Base-by-base conservation (phyloP, 495 filamentous ascomycete genomes). In the Neurospora sp. region DNA sequence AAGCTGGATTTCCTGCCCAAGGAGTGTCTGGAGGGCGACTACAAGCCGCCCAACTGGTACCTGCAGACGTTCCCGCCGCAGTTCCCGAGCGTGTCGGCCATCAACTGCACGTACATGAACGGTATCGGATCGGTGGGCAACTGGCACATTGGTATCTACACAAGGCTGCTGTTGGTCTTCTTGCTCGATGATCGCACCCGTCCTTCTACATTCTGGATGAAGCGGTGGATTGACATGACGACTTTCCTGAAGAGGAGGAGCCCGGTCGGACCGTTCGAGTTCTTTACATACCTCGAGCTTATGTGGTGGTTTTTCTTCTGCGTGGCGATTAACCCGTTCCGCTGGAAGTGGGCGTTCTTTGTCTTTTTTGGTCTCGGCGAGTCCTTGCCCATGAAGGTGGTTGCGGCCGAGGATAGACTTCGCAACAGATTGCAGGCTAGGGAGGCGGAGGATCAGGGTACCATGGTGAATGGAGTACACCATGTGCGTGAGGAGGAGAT, bases 81-180 rank as follows among this genome's bases (percentile, higher is more conserved):
- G 12, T 87, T 91, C 74, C 85, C 88, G 3, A 88, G 87, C 62
- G 85, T 95, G 35, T 92, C 90, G 73, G 90, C 88, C 76, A 94
- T 92, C 83, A 97, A 97, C 79, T 94, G 85, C 83, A 95, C 93
- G 0, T 96, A 94, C 72, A 84, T 94, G 44, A 90, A 91, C 72
- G 93, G 90, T 1, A 95, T 97, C 74, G 93, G 93, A 3, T 88
- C 89, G 0, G 92, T 94, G 0, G 92, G 92, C 0, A 94, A 96
- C 77, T 95, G 91, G 85, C 93, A 97, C 75, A 94, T 96, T 39
- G 93, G 93, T 20, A 94, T 97, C 72, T 96, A 95, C 81, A 96
- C 93, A 0, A 84, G 93, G 1, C 90, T 96, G 74, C 83, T 96
- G 40, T 86, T 96, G 39, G 94, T 95, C 92, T 95, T 95, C 78